Percentiles rank a stretch among this genome's conserved stretches.
Conservation (phyloP, 1,284 basidiomycete species). For the Tausonia pullulans region DNA sequence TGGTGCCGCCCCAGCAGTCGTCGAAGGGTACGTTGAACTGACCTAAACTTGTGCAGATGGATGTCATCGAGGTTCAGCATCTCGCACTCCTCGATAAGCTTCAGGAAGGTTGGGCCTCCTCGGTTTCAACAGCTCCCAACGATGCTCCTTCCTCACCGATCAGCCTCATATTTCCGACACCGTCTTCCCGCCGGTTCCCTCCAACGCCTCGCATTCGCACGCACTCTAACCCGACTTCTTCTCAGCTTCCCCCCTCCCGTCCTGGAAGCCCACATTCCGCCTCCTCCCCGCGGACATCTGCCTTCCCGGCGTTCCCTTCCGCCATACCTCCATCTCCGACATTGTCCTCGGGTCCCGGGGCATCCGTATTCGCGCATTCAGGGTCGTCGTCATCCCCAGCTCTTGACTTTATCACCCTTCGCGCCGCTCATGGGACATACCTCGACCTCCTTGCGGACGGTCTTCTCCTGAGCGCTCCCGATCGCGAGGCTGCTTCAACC, state of each 20-base stretch:
- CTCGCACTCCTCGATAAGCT: slow-evolving; percentile 27
- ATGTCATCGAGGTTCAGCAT: slow-evolving; percentile 79
- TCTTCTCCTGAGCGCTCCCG: slow-evolving; percentile 57
- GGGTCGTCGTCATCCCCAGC: slow-evolving; percentile 13
- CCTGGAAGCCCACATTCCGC: background rate
- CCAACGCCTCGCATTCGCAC: no score
- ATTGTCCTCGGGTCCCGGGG: no score
- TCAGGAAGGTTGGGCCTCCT: slow-evolving; percentile 8
- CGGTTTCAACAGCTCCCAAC: background rate
- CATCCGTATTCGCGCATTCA: background rate
- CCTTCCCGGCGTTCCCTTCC: no score
- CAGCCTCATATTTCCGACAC: no score
- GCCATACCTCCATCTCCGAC: no score
- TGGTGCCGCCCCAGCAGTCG: slow-evolving; percentile 46
- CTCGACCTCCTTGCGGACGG: slow-evolving; percentile 68
- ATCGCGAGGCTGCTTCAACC: slow-evolving; percentile 50
- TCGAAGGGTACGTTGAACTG: background rate
- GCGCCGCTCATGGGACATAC: slow-evolving; percentile 66
- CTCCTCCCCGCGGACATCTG: no score
- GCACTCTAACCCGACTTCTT: background rate
- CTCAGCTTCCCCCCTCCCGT: background rate
- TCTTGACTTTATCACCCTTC: slow-evolving; percentile 74
- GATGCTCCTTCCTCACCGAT: background rate
- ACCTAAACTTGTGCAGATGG: slow-evolving; percentile 57
- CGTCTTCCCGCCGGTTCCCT: no score